Evolutionary conservation across 495 filamentous ascomycete species (phyloP), one percentile per base, ranked within the genome.

Genomic region (Penicillium robsamsonii): DNA sequence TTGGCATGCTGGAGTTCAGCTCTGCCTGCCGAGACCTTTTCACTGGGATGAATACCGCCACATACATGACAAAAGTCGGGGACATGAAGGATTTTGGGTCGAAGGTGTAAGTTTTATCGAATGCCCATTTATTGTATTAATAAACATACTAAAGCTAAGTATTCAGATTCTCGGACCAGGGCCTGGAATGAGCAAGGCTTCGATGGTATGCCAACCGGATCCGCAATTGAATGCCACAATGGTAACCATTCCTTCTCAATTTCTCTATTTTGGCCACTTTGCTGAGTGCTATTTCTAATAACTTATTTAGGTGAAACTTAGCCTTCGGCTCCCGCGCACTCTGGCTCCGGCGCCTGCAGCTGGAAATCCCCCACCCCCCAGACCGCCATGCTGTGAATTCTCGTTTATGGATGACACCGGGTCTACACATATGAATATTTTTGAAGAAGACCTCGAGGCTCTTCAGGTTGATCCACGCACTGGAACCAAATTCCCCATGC

Each of bases 81-180:
- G 45, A 3, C 29, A 35, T 13, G 18, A 31, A 15, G 37, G 37
- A 5, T 59, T 59, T 20, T 53, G 50, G 50, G 50, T 58, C n/a
- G 49, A 58, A 47, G 50, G 56, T n/a, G 56, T 53, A 53, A 51
- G 48, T 49, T 24, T n/a, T 43, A 7, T 6, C 41, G 22, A 13
- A 25, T 11, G 1, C 41, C 10, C 11, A n/a, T n/a, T 44, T 44
- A 15, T 25, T 22, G 18, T 4, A 24, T 43, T 4, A 25, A 44
- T 25, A 20, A 24, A 12, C 11, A 22, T 44, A 25, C 20, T 22
- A 20, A 44, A 25, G 25, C 10, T 4, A 25, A 22, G 13, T 25
- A 44, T 13, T 25, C 20, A 44, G 41, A 13, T 44, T 11, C 5
- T 22, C 20, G 41, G 41, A 9, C 41, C 20, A 24, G 20, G 11